A percentile compares a stretch with the other conserved stretches of the same genome.
These are phyloP conservation scores for Daldinia concentrica DNA, from an alignment of 495 filamentous ascomycete genomes.

Conservation along the genomic window DNA sequence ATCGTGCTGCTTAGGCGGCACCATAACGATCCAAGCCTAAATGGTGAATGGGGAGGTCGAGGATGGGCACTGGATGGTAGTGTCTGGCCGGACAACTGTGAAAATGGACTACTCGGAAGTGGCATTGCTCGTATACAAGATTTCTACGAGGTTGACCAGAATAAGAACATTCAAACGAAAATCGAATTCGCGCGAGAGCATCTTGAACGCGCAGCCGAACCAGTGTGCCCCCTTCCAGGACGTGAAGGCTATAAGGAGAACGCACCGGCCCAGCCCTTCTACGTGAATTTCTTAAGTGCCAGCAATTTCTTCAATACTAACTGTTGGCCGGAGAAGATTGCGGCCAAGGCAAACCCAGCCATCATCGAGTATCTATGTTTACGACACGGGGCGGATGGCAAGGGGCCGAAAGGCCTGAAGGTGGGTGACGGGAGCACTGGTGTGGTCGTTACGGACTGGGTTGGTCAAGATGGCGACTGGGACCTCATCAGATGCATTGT, in stretches of 20 bases:
- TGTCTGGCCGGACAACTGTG: slow-evolving; percentile 89
- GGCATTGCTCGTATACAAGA: slow-evolving; percentile 90
- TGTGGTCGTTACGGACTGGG: slow-evolving; percentile 93
- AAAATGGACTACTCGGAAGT: slow-evolving; percentile 74
- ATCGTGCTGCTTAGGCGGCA: slow-evolving; percentile 89
- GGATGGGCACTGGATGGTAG: slow-evolving; percentile 87
- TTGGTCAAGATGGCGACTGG: slow-evolving; percentile 90
- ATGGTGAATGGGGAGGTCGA: slow-evolving; percentile 65
- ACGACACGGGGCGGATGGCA: slow-evolving; percentile 63
- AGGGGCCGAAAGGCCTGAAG: slow-evolving; percentile 53
- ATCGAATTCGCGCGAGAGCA: slow-evolving; percentile 76
- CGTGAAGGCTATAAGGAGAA: slow-evolving; percentile 31
- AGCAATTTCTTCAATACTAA: slow-evolving; percentile 92
- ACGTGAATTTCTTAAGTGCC: slow-evolving; percentile 88
- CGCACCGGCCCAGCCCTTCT: slow-evolving; percentile 69
- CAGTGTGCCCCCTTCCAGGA: slow-evolving; percentile 46
- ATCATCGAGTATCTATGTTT: slow-evolving; percentile 80
- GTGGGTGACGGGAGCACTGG: slow-evolving; percentile 86
- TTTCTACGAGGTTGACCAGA: slow-evolving; percentile 88
- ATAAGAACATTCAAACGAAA: slow-evolving; percentile 80
- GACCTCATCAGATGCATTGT: slow-evolving; percentile 89
- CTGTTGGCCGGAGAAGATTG: slow-evolving; percentile 94
- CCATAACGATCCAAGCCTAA: slow-evolving; percentile 66
- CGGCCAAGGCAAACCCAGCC: slow-evolving; percentile 92
- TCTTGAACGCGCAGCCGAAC: slow-evolving; percentile 72